Evolutionary conservation across 441 rosid species (phyloP), one percentile per base, ranked within the genome.

Genomic region (Viola pubescens): DNA sequence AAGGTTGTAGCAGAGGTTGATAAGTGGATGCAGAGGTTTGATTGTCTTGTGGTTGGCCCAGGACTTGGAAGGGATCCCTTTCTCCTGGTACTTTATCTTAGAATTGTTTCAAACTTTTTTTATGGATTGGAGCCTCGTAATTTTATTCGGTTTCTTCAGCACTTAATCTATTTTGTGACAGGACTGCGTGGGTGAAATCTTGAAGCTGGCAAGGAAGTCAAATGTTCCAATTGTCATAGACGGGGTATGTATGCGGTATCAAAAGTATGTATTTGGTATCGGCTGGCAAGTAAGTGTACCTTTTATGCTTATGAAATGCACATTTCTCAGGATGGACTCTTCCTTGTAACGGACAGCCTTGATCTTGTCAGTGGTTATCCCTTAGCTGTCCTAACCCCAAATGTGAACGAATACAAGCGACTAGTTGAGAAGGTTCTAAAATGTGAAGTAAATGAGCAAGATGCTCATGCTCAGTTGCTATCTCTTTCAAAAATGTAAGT

Each of bases 11-110:
- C 84, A 2, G 97, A 94, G 82, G 82, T 89, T 49, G 79, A 77
- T 72, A 87, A 82, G 66, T 92, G 98, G 98, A 83, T 89, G 84
- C 84, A 83, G 68, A 84, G 95, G 76, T 89, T 94, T 81, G 97
- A 94, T 81, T 94, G 95, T 54, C 84, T 94, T 66, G 91, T 89
- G 3, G 80, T 88, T 67, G 98, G 98, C 61, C 98, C 98, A 60
- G 98, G 98, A 62, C 92, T 92, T 62, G 98, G 98, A 72, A 84
- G 97, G 72, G 97, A 94, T 61, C 87, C 94, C 2, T 94, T 82
- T 72, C 91, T 94, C 51, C 78, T 89, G 82, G 97, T 92, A 62
- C 48, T 48, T 68, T 75, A 16, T 60, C 63, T 57, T 37, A 26
- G 9, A 9, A 40, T 46, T 53, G 59, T 59, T 60, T 51, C 42